These are phyloP conservation scores for Penicillium aurantiogriseum DNA, from an alignment of 2,329 filamentous ascomycete species.

Conservation along the genomic window DNA sequence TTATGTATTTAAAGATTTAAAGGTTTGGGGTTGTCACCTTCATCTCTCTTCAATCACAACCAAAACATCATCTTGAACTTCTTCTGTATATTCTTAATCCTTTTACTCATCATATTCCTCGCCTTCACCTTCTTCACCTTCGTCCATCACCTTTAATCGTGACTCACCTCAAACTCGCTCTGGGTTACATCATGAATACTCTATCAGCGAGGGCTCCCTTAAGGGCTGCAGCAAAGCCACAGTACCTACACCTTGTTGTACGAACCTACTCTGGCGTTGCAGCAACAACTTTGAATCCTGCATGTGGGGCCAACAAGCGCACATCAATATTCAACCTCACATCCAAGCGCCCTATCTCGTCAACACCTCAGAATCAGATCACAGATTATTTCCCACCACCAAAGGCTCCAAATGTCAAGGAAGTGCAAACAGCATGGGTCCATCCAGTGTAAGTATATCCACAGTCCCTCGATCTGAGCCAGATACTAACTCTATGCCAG, in stretches of 20 bases:
- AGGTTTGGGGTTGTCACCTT: background rate
- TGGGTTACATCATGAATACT: slow-evolving; percentile 29
- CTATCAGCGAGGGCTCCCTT: slow-evolving; percentile 29
- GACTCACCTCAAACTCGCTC: background rate
- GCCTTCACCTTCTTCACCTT: background rate
- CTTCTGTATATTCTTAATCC: background rate
- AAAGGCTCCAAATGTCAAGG: slow-evolving; percentile 60
- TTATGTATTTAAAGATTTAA: background rate
- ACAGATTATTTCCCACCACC: slow-evolving; percentile 58
- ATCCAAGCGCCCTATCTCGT: slow-evolving; percentile 38
- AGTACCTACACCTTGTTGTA: slow-evolving; percentile 26
- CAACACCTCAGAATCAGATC: slow-evolving; percentile 36
- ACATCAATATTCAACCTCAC: background rate
- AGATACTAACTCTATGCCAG: slow-evolving; percentile 27
- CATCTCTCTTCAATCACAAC: background rate
- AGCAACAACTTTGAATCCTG: slow-evolving; percentile 17
- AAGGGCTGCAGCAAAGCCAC: slow-evolving; percentile 28
- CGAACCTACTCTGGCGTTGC: slow-evolving; percentile 27
- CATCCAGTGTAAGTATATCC: slow-evolving; percentile 54
- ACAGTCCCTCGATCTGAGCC: background rate
- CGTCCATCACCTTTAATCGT: background rate
- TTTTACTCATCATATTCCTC: background rate
- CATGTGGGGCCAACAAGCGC: slow-evolving; percentile 17
- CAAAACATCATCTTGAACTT: background rate
- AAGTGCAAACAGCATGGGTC: slow-evolving; percentile 65